Evolutionary conservation across 2,329 filamentous ascomycete species (phyloP).

Genomic region (Hymenoscyphus infarciens): DNA sequence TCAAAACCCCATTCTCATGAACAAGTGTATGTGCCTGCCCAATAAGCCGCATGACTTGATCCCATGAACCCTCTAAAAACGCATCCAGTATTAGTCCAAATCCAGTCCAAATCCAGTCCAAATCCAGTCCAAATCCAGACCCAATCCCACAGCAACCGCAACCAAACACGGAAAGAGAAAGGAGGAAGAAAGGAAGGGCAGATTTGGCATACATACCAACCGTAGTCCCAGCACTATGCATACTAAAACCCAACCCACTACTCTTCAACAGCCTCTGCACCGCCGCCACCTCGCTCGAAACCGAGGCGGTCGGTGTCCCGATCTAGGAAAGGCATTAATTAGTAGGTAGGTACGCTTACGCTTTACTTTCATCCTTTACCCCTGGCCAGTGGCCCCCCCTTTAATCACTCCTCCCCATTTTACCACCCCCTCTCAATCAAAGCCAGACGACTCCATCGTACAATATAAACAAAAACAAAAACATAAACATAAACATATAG

Average conservation of each 20-base stretch:
- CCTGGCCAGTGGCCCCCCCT: too few relatives aligned
- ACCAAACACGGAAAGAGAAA: not conserved
- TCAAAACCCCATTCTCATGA: conserved; percentile 70
- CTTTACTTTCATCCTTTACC: too few relatives aligned
- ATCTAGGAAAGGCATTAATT: conserved; percentile 48
- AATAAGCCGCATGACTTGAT: conserved; percentile 77
- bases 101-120: not conserved
- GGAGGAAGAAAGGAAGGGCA: not conserved
- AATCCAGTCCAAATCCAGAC: not conserved
- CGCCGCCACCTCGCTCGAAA: conserved; percentile 79
- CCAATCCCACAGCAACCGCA: not conserved
- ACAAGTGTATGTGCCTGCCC: conserved; percentile 81
- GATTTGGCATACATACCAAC: conserved; percentile 9
- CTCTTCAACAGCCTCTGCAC: conserved; percentile 81
- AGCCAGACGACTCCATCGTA: too few relatives aligned
- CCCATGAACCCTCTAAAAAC: conserved; percentile 78
- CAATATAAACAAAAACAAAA: too few relatives aligned
- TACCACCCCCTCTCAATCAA: too few relatives aligned
- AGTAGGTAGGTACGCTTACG: too few relatives aligned
- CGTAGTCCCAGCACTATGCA: conserved; percentile 72
- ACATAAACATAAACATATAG: too few relatives aligned
- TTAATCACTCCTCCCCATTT: not conserved
- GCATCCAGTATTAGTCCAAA: conserved; percentile 9
- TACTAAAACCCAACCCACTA: conserved; percentile 76
- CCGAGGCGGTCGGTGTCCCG: conserved; percentile 72